A percentile compares a stretch with the other conserved stretches of the same genome.
These are phyloP conservation scores for Aristolochia contorta DNA, from an alignment of 164 flowering plant genomes.

Conservation along the genomic window DNA sequence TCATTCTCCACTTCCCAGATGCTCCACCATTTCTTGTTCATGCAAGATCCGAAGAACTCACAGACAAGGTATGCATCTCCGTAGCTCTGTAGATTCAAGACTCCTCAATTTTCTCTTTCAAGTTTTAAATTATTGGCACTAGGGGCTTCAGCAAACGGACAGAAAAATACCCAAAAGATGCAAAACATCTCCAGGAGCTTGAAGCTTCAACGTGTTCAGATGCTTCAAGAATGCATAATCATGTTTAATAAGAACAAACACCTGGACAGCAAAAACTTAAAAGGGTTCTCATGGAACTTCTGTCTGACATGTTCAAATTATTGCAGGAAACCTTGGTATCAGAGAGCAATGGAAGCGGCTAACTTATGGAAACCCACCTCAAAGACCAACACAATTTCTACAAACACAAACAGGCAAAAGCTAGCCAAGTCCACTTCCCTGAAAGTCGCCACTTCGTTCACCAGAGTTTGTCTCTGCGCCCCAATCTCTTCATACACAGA, in stretches of 20 bases:
- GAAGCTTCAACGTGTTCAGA: neutral
- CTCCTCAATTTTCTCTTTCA: neutral
- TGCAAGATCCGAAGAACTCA: constrained; percentile 74
- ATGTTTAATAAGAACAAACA: neutral
- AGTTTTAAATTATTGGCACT: neutral
- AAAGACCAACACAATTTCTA: constrained; percentile 24
- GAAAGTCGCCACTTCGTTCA: constrained; percentile 66
- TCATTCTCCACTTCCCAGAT: constrained; percentile 17
- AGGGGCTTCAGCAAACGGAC: neutral
- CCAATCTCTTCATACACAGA: constrained; percentile 87
- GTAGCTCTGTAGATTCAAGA: neutral
- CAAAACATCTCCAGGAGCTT: neutral
- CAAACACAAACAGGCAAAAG: constrained; percentile 24
- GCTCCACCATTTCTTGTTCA: constrained; percentile 35
- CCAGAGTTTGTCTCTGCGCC: constrained; percentile 81
- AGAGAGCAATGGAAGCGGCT: constrained; percentile 72
- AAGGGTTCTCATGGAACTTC: too few relatives aligned
- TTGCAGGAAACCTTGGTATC: constrained; percentile 82
- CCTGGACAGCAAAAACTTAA: too few relatives aligned
- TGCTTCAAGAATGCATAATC: too few relatives aligned
- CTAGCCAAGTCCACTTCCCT: constrained; percentile 67
- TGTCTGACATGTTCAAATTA: neutral
- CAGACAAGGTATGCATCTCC: constrained; percentile 36
- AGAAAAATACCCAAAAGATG: too few relatives aligned
- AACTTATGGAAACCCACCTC: constrained; percentile 44